Conservation (phyloP, 495 filamentous ascomycete species). For the Pseudotulostoma volvatum region DNA sequence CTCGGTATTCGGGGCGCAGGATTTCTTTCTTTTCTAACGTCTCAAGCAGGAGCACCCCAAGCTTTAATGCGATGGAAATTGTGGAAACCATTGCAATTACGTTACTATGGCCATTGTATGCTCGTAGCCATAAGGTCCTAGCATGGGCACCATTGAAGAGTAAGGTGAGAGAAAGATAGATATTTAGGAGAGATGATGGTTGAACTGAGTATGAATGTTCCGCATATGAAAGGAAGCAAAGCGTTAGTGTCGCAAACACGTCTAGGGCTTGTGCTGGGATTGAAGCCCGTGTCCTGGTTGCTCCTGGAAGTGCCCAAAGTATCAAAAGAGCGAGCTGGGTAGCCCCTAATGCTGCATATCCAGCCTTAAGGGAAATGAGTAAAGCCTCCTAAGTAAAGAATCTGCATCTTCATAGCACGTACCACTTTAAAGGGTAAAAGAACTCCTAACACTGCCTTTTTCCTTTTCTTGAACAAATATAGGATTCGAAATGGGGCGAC, state of each 20-base stretch:
- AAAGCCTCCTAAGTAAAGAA: neutral
- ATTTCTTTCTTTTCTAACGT: constrained; percentile 35
- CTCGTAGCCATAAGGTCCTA: constrained; percentile 43
- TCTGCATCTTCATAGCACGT: constrained; percentile 6
- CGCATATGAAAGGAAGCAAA: constrained; percentile 33
- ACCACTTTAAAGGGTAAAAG: constrained; percentile 31
- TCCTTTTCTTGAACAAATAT: constrained; percentile 25
- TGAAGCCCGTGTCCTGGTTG: constrained; percentile 20
- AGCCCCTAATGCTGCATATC: constrained; percentile 4
- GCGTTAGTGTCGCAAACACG: constrained; percentile 22
- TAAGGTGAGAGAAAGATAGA: constrained; percentile 43
- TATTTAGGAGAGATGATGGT: constrained; percentile 42
- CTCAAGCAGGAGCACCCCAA: constrained; percentile 36
- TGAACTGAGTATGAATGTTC: constrained; percentile 40
- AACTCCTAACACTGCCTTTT: constrained; percentile 28
- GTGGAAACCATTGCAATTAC: constrained; percentile 32
- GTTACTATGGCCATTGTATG: constrained; percentile 14
- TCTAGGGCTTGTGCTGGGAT: constrained; percentile 31
- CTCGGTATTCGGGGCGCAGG: constrained; percentile 25
- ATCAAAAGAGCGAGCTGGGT: constrained; percentile 3
- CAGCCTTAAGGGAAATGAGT: neutral
- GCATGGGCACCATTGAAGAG: constrained; percentile 39
- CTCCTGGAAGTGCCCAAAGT: constrained; percentile 1
- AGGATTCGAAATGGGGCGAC: constrained; percentile 29
- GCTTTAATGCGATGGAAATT: constrained; percentile 28